Base-by-base conservation (phyloP, 106 monocot species). In the Dendrobium huoshanense region DNA sequence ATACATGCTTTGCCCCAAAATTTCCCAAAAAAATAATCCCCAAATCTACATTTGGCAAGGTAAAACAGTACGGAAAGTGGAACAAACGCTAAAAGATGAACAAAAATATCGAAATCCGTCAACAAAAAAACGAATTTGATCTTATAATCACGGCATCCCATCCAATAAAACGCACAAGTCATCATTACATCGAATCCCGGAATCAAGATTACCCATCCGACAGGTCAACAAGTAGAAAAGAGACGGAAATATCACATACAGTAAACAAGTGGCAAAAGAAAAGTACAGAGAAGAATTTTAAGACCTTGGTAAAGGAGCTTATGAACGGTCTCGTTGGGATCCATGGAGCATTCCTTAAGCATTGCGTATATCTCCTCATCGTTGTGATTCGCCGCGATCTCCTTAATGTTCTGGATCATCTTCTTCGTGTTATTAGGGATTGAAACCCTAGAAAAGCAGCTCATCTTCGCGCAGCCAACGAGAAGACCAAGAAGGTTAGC, bases 341-440 rank as follows among this genome's bases (percentile, higher is more conserved):
- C 96, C 96, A 96, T 96, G 64, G 80, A 76, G 85, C 94, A 96
- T 83, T 96, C 96, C 67, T 78, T 81, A 55, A 96, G 96, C 90
- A 94, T 89, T 77, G 94, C 87, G 86, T 96, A 96, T 18, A 96
- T 79, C 85, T 96, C 96, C 79, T 94, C 96, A 45, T 96, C 94
- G 81, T 77, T 86, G 83, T 96, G 96, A 72, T 85, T 85, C 10
- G 86, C 83, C 7, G 91, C 84, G 85, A 96, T 94, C 92, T 96
- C 96, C 84, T 90, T 94, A 72, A 96, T 86, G 83, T 92, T 82
- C 42, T 90, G 88, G 85, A 96, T 92, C 82, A 83, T 94, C 85
- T 83, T 84, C 80, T 84, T 77, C 20, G 85, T 81, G 47, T 78
- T 79, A 55, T 68, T 72, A 18, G 89, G 86, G 79, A 92, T 92